These are phyloP conservation scores for Termitomyces sp. DNA, from an alignment of 768 basidiomycete species.

Conservation along the genomic window DNA sequence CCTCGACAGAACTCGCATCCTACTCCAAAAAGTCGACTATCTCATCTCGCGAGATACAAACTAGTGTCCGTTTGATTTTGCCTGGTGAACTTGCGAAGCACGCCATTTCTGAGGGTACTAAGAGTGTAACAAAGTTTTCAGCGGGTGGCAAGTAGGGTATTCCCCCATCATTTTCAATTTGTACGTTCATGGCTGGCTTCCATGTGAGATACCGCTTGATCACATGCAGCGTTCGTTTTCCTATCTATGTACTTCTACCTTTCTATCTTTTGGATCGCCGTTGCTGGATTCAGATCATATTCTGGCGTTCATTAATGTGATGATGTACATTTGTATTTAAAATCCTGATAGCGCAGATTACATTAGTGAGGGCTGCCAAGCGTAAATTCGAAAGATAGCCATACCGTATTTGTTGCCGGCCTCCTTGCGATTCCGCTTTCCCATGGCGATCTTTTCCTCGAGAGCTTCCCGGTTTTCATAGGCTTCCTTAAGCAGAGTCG, in stretches of 20 bases:
- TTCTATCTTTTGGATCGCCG: background rate
- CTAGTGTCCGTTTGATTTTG: constrained; percentile 75
- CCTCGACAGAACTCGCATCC: constrained; percentile 57
- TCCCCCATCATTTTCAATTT: background rate
- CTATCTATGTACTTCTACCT: constrained; percentile 3
- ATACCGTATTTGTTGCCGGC: constrained; percentile 89
- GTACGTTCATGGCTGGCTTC: background rate
- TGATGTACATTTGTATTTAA: constrained; percentile 3
- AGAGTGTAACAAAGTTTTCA: constrained; percentile 38
- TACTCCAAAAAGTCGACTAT: constrained; percentile 91
- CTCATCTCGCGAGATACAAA: constrained; percentile 87
- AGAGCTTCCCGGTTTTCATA: constrained; percentile 78
- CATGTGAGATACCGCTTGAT: background rate
- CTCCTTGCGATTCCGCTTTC: constrained; percentile 77
- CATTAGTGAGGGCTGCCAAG: background rate
- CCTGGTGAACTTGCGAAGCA: constrained; percentile 86
- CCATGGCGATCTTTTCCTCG: constrained; percentile 82
- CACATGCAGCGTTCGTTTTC: background rate
- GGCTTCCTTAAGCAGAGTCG: constrained; percentile 76
- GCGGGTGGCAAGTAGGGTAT: constrained; percentile 38
- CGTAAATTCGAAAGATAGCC: constrained; percentile 13
- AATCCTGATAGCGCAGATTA: constrained; percentile 3
- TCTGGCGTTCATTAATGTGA: constrained; percentile 1
- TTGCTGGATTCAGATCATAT: background rate
- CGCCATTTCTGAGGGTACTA: constrained; percentile 73